phyloP scores from a whole-genome alignment of 1,284 basidiomycete species.

The Kwoniella shivajii region DNA sequence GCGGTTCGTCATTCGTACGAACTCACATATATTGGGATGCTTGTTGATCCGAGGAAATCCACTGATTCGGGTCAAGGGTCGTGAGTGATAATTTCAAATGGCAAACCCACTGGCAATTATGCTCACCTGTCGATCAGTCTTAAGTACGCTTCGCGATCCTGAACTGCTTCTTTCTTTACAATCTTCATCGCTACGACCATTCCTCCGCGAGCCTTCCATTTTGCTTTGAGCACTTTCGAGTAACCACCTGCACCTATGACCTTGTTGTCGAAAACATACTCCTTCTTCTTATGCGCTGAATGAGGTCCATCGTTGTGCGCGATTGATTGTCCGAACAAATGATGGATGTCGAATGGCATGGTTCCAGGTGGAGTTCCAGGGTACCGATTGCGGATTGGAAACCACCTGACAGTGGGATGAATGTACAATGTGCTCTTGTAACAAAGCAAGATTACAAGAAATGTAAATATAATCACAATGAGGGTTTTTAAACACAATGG shows the following conservation, averaged over 20 bases:
- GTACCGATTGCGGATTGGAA: no score
- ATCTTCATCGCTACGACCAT: constrained; percentile 10
- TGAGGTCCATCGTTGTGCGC: constrained; percentile 1
- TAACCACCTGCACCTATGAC: constrained; percentile 8
- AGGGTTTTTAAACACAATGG: no score
- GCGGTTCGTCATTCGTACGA: no score
- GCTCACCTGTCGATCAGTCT: constrained; percentile 8
- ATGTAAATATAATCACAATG: no score
- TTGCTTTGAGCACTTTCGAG: constrained; percentile 9
- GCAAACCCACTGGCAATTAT: not conserved
- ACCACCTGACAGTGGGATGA: no score
- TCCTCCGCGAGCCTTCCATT: constrained; percentile 7
- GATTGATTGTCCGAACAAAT: not conserved
- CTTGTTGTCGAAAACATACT: constrained; percentile 4
- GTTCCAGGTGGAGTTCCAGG: no score
- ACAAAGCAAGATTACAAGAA: no score
- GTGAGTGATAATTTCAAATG: not conserved
- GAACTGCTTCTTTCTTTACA: constrained; percentile 10
- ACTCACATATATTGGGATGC: constrained; percentile 17
- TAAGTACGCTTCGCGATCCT: constrained; percentile 11
- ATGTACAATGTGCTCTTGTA: no score
- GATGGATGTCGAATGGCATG: constrained; percentile 5
- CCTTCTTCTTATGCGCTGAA: constrained; percentile 9
- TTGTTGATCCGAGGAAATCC: constrained; percentile 10
- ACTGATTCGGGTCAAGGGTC: not conserved